Evolutionary conservation across 75 land plant species (phyloP).

Genomic region (Chamaecyparis obtusa): DNA sequence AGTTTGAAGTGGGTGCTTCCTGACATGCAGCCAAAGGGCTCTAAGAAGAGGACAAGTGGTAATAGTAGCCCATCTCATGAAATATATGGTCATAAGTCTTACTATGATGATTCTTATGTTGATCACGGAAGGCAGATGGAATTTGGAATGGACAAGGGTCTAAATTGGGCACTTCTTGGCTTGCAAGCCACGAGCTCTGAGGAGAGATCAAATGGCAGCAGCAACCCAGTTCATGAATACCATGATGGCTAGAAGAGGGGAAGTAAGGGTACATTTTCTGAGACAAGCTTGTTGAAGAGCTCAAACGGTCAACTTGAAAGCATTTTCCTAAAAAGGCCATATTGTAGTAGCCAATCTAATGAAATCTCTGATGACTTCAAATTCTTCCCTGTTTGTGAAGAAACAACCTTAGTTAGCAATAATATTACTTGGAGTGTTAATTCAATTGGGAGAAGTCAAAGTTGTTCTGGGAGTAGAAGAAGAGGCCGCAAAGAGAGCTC

Average conservation of each 20-base stretch:
- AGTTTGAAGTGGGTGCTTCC: conserved; percentile 56
- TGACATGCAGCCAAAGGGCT: conserved; percentile 31
- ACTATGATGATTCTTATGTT: neutral
- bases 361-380: neutral
- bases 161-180: conserved; percentile 58
- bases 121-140: conserved; percentile 8
- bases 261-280: neutral
- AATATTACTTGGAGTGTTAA: neutral
- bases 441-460: conserved; percentile 4
- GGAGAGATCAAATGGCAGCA: neutral
- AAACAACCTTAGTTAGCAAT: neutral
- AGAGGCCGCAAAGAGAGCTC: conserved; percentile 29
- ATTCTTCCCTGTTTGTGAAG: conserved; percentile 2
- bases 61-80: neutral
- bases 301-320: neutral
- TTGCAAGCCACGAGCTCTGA: conserved; percentile 22
- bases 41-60: neutral
- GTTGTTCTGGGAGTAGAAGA: conserved; percentile 5
- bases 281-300: neutral
- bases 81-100: neutral
- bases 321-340: neutral
- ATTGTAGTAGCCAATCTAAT: neutral
- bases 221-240: neutral
- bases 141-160: conserved; percentile 6
- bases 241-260: neutral